Base-by-base conservation (phyloP, 1,284 basidiomycete genomes). In the Boletus subluridellus region DNA sequence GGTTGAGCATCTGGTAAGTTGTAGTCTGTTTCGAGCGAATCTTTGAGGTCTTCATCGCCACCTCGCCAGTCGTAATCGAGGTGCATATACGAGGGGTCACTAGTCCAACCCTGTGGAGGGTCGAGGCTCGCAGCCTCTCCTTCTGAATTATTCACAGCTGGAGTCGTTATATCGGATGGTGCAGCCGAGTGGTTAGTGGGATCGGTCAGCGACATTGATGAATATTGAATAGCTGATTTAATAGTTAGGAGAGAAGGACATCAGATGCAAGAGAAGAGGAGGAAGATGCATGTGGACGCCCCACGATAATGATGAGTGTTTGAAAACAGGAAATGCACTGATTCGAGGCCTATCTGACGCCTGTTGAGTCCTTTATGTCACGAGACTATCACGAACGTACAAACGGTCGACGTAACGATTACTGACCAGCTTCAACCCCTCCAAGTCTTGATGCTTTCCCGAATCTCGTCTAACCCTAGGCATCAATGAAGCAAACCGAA, bases 41-140 rank as follows among this genome's bases (percentile, higher is more conserved):
- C 41, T 39, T 56, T 56, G 34, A 55, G 41, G 26, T 55, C 55
- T 45, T 17, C 35, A 12, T 30, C 10, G 1, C 12, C 14, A 10
- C 55, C 55, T 55, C n/a, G 51, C 55, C 41, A 54, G 51, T 38
- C 54, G 30, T 54, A 44, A 12, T 54, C 48, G 24, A 52, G 48
- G 10, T 24, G 12, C 53, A 52, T 54, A 14, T 32, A 14, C 6
- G 26, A 26, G 5, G 53, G 53, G 14, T 54, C 46, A 12, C 28
- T 11, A 15, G n/a, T 37, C 50, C 50, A 54, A 32, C 51, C 51
- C 1, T 30, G 32, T n/a, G 54, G 51, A 14, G 52, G 34, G 14
- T 26, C 2, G 35, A 30, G 26, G 6, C 21, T 15, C 5, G 9
- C 9, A 34, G 39, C 6, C 6, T 34, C 30, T 49, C 42, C 42